Evolutionary conservation across 2,329 filamentous ascomycete species (phyloP), one percentile per base, ranked within the genome.

Genomic region (Huntiella moniliformis): DNA sequence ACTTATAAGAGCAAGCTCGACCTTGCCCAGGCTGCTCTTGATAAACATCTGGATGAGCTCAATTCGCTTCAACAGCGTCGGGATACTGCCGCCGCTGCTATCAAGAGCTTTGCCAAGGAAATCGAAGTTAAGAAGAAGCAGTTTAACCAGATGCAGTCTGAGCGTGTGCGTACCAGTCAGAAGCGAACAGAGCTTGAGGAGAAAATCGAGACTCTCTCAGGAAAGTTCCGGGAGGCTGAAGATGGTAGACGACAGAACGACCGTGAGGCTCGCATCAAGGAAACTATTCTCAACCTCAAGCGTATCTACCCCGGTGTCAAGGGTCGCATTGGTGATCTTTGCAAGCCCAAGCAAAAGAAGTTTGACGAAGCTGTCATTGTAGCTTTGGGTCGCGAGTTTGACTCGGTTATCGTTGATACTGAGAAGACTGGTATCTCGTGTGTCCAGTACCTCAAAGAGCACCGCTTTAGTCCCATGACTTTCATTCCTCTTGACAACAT

Each of bases 401-500:
- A 98, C 59, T 83, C 87, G 0, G 81, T 98, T 38, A 77, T 98
- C 42, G 88, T 96, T 7, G 91, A 98, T 55, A 88, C 85, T 2
- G 86, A 96, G 61, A 93, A 91, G 63, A 91, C 83, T 1, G 91
- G 84, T 22, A 79, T 86, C 49, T 86, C 95, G 54, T 98, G 91
- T 59, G 91, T 98, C 47, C 77, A 91, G 54, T 92, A 94, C 56
- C 73, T 98, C 49, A 91, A 91, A 54, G 85, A 94, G 52, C 84
- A 95, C 58, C 78, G 84, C 47, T 79, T 82, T 45, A 74, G 82
- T 5, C 84, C 87, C 48, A 84, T 91, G 63, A 95, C 85, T 1
- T 96, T 98, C 60, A 87, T 96, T 52, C 91, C 91, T 1, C 70
- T 98, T 13, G 91, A 98, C 66, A 95, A 93, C 44, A 94, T 98